These are phyloP conservation scores for Zymoseptoria crescenta DNA, from an alignment of 2,329 filamentous ascomycete genomes.

Conservation along the genomic window DNA sequence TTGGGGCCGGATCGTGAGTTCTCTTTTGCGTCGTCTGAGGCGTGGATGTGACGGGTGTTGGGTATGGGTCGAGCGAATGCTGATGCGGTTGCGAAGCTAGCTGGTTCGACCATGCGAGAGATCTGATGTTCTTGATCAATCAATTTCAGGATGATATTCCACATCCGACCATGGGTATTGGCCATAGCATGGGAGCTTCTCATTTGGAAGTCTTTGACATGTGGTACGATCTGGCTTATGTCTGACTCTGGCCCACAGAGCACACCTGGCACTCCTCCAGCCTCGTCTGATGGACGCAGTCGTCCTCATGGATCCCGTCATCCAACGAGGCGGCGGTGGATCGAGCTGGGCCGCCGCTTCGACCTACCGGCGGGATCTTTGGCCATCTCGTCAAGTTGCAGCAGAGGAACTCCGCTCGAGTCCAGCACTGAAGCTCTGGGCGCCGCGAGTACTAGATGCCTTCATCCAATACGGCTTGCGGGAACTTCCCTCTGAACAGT, in stretches of 20 bases:
- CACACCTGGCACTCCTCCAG: slow-evolving; percentile 65
- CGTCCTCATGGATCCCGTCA: slow-evolving; percentile 76
- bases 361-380: slow-evolving; percentile 65
- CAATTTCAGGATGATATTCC: slow-evolving; percentile 70
- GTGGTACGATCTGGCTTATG: neutral
- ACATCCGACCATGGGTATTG: slow-evolving; percentile 72
- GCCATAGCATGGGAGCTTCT: slow-evolving; percentile 75
- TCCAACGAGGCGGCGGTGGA: slow-evolving; percentile 45
- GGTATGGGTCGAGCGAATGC: no score
- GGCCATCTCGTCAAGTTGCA: slow-evolving; percentile 68
- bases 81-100: slow-evolving; percentile 46
- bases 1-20: slow-evolving; percentile 74
- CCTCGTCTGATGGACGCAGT: slow-evolving; percentile 69
- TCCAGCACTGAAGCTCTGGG: slow-evolving; percentile 74
- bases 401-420: slow-evolving; percentile 51
- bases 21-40: neutral
- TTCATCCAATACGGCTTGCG: slow-evolving; percentile 67
- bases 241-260: slow-evolving; percentile 49
- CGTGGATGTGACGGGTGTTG: neutral
- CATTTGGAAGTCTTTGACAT: slow-evolving; percentile 3
- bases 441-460: slow-evolving; percentile 64
- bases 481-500: slow-evolving; percentile 56
- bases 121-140: slow-evolving; percentile 80
- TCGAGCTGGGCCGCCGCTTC: slow-evolving; percentile 44
- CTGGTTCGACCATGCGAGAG: slow-evolving; percentile 78